Base-by-base conservation (phyloP, 805 yeast species). In the Wickerhamiella slavikovae region DNA sequence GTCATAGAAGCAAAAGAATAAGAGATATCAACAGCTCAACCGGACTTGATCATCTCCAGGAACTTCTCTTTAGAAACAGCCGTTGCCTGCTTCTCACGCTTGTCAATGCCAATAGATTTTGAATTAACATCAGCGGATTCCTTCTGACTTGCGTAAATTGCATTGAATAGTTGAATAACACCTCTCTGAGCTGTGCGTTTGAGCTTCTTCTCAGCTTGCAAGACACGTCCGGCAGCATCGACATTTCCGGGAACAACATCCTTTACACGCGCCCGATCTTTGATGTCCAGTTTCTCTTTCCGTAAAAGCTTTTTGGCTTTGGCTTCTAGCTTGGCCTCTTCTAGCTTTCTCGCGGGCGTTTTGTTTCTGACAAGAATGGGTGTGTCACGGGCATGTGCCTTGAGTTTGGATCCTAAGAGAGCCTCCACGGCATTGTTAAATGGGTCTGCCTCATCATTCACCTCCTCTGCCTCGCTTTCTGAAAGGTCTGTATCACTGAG, bases 1-100 rank as follows among this genome's bases (percentile, higher is more conserved):
- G 7, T 6, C 19, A 27, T 23, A 26, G 20, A 28, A 24, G 17
- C 17, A 16, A 23, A 30, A 19, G 33, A 24, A 30, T 25, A 28
- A 20, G 31, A 30, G 28, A 30, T 30, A 34, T 17, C 15, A 14
- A 12, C 12, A 20, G 22, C 12, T 29, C 28, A 44, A 8, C 47
- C 48, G 30, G 35, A 35, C 10, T 52, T 75, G 22, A 83, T 89
- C 50, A 83, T 59, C 51, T 82, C 93, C 51, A 83, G 63, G 45
- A 83, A 83, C 48, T 70, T 77, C 47, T 82, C 93, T 49, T 83
- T 85, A 4, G 93, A 74, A 31, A 83, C 63, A 42, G 82, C 93
- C 24, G 69, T 72, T 41, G 72, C 62, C 25, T 53, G 41, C 11
- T 53, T 56, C 47, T 68, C 41, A 53, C 48, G 29, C 50, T 57